phyloP scores from a whole-genome alignment of 75 land plant genomes.

The Larix kaempferi region DNA sequence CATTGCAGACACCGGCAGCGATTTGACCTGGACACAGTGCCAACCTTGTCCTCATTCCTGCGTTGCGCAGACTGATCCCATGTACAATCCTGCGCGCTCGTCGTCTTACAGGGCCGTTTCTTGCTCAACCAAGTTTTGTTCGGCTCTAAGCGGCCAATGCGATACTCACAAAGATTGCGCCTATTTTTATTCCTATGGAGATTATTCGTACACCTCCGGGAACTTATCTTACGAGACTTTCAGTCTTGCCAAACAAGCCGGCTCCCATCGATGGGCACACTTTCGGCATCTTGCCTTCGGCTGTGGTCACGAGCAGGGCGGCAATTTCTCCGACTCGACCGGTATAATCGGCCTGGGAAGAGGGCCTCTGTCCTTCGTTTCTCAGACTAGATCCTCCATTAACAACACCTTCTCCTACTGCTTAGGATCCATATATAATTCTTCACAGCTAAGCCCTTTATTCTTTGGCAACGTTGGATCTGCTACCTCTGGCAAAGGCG shows the following conservation, averaged over 20 bases:
- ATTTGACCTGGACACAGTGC: background rate
- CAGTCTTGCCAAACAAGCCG: background rate
- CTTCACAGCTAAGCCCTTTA: conserved; percentile 19
- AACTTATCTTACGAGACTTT: background rate
- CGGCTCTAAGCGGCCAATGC: background rate
- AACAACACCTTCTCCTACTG: conserved; percentile 32
- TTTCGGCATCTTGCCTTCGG: background rate
- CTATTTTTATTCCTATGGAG: background rate
- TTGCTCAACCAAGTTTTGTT: background rate
- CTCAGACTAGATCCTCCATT: background rate
- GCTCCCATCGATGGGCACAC: background rate
- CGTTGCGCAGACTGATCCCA: background rate
- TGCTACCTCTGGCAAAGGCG: background rate
- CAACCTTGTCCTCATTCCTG: background rate
- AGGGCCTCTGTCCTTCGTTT: background rate
- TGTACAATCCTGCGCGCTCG: background rate
- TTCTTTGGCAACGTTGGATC: conserved; percentile 15
- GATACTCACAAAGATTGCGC: background rate
- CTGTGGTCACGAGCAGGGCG: background rate
- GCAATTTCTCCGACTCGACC: background rate
- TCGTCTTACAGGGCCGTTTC: background rate
- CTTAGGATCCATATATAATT: conserved; percentile 12
- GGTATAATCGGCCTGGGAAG: background rate
- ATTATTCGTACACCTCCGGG: background rate
- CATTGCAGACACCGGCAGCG: background rate